Evolutionary conservation across 1,284 basidiomycete genomes (phyloP), one percentile per base, ranked within the genome.

Genomic region (Pterula multifida): DNA sequence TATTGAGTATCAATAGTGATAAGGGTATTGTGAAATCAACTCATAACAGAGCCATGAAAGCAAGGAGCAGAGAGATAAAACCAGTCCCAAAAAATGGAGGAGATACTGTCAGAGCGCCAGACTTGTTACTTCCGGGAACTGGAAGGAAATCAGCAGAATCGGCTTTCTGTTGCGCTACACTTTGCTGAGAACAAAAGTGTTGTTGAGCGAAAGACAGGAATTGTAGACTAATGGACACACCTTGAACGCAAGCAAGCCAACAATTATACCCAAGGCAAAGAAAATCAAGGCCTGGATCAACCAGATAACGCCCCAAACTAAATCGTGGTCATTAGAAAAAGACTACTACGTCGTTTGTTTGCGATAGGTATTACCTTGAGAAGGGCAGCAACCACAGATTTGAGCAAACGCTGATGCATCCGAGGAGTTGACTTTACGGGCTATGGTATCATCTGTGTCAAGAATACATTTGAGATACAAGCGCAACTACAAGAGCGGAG

Each of bases 271-370:
- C 0, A 75, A 70, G 0, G 74, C 85, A 60, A 98, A 95, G 70
- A 91, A 97, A 13, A 76, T 60, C 52, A 88, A 74, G 0, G 92
- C 86, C 45, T 83, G 69, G 55, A 97, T 63, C 26, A 95, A 77
- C 94, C 94, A 98, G 53, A 97, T 74, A 50, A 92, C 79, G 48
- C 91, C 90, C 90, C 85, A 89, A 0, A 85, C 86, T 87, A 55
- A n/a, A n/a, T n/a, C n/a, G n/a, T n/a, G n/a, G n/a, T n/a, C n/a
- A n/a, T n/a, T n/a, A n/a, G n/a, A n/a, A n/a, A n/a, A n/a, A n/a
- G n/a, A n/a, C n/a, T n/a, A n/a, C n/a, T n/a, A n/a, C n/a, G n/a
- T n/a, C n/a, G n/a, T n/a, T n/a, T n/a, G n/a, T n/a, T n/a, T n/a
- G n/a, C n/a, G n/a, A n/a, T n/a, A n/a, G n/a, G 36, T 45, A 36